Base-by-base conservation (phyloP, 1,139 yeast genomes). In the Geotrichum bryndzae region DNA sequence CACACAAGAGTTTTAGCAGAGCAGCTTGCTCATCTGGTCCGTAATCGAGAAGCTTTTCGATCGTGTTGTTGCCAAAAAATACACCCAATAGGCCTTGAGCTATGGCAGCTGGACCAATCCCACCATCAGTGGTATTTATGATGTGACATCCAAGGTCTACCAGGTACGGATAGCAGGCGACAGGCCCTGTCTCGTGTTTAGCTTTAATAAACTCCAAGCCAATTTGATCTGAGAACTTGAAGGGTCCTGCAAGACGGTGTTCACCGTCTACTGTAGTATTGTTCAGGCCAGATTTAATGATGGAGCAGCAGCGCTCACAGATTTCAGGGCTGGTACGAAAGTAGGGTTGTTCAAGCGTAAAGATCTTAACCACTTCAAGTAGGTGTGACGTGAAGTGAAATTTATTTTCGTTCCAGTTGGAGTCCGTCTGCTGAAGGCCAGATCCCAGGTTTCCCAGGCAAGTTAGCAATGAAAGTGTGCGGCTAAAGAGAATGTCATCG, bases 391-490 rank as follows among this genome's bases (percentile, higher is more conserved):
- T 81, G 7, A 84, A 74, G 0, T 71, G 68, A 4, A 73, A 66
- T 0, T 80, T 79, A 67, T 84, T 88, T 6, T 66, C 59, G 15
- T 65, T 60, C 79, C 80, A 77, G 65, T 50, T 66, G 59, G 69
- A 75, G 65, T 71, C 72, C 0, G 73, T 70, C 31, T 68, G 63
- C 57, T 72, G 74, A 67, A 87, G 74, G 0, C 92, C 90, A 62
- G 84, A 85, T 0, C 91, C 94, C 15, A 89, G 75, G 62, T 86
- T 89, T 27, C 80, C 79, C 0, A 90, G 72, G 70, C 91, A 88
- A 10, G 82, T 76, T 35, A 88, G 74, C 54, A 89, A 73, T 48
- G 90, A 84, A 2, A 78, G 64, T 13, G 63, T 56, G 23, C 57
- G 41, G 13, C 52, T 63, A 25, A 65, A 54, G 1, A 56, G 55